Percentiles rank a stretch among this genome's conserved stretches.
Conservation (phyloP, 306 rosid genomes). For the Comarum palustre region DNA sequence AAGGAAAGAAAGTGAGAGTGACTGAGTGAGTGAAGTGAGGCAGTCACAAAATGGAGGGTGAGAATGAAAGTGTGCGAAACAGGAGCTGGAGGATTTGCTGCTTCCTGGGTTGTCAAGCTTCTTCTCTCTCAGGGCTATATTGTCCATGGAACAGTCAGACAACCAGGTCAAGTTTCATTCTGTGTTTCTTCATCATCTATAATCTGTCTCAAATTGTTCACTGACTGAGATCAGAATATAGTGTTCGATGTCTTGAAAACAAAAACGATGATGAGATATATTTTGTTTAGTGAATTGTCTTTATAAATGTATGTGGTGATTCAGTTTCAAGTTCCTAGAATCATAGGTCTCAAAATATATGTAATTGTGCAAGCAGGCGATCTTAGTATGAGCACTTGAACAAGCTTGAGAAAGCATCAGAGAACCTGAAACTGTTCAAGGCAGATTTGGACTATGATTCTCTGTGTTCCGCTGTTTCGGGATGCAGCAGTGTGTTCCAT, state of each 20-base stretch:
- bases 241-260: not conserved
- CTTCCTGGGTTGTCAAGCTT: slow-evolving; percentile 49
- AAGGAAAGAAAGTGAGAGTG: not conserved
- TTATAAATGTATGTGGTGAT: not conserved
- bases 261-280: not conserved
- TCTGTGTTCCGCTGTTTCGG: slow-evolving; percentile 18
- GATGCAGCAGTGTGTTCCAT: slow-evolving; percentile 36
- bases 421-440: slow-evolving; percentile 27
- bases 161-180: slow-evolving; percentile 34
- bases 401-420: slow-evolving; percentile 26
- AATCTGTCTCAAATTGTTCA: too few species aligned
- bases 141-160: slow-evolving; percentile 59
- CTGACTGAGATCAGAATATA: not conserved
- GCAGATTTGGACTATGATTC: slow-evolving; percentile 39
- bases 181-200: not conserved
- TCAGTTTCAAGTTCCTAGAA: too few species aligned
- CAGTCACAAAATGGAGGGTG: not conserved
- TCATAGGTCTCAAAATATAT: not conserved
- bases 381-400: slow-evolving; percentile 25
- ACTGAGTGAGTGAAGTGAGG: not conserved
- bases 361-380: slow-evolving; percentile 15
- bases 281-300: not conserved
- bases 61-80: slow-evolving; percentile 46
- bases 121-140: slow-evolving; percentile 49
- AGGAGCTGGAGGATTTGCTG: slow-evolving; percentile 58